These are phyloP conservation scores for Cladophialophora psammophila DNA, from an alignment of 2,329 filamentous ascomycete genomes.

Conservation along the genomic window DNA sequence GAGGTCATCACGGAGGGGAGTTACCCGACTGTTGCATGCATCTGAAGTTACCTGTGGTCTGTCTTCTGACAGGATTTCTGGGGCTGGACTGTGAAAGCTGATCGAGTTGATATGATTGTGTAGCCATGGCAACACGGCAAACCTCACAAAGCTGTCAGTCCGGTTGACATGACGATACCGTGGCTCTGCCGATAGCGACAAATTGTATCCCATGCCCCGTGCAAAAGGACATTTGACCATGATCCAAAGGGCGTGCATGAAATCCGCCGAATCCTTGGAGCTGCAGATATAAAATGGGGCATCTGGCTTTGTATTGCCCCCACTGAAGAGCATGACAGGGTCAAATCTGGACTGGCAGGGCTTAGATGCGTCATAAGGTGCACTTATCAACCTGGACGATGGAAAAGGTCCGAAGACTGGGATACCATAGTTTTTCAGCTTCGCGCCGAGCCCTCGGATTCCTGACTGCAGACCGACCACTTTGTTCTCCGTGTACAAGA, in stretches of 20 bases:
- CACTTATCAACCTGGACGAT: slow-evolving; percentile 18
- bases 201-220: slow-evolving; percentile 32
- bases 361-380: slow-evolving; percentile 1
- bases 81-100: slow-evolving; percentile 19
- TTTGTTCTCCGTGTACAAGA: slow-evolving; percentile 36
- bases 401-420: slow-evolving; percentile 31
- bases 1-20: slow-evolving; percentile 20
- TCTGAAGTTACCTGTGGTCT: background rate
- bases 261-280: slow-evolving; percentile 28
- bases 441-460: slow-evolving; percentile 33
- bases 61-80: background rate
- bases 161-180: slow-evolving; percentile 12
- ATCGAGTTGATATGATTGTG: slow-evolving; percentile 31
- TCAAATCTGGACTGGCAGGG: slow-evolving; percentile 20
- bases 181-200: slow-evolving; percentile 24
- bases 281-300: slow-evolving; percentile 35
- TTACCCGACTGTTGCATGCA: slow-evolving; percentile 12
- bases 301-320: slow-evolving; percentile 21
- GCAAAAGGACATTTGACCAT: slow-evolving; percentile 35
- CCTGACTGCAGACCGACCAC: slow-evolving; percentile 33
- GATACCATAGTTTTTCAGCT: slow-evolving; percentile 36
- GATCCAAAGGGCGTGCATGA: slow-evolving; percentile 37
- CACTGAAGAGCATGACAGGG: slow-evolving; percentile 32
- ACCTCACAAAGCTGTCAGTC: slow-evolving; percentile 29
- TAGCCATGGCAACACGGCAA: slow-evolving; percentile 31